Evolutionary conservation across 164 flowering plant species (phyloP).

Genomic region (Chimonanthus praecox): DNA sequence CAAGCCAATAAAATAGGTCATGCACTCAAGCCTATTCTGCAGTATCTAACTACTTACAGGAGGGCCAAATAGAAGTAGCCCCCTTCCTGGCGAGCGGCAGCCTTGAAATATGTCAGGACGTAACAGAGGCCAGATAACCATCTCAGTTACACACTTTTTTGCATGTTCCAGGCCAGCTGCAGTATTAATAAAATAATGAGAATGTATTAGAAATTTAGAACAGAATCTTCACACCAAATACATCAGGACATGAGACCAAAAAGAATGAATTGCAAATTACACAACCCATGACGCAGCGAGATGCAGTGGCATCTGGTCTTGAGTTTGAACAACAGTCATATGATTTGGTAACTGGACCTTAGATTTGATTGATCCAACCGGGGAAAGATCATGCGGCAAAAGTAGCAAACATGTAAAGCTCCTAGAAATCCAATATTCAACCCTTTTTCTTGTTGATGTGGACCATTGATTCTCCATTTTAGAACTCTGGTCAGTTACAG

Average conservation of each 20-base stretch:
- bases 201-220: neutral
- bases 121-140: conserved; percentile 98
- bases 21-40: neutral
- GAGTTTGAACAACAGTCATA: neutral
- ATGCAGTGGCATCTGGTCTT: neutral
- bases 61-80: conserved; percentile 98
- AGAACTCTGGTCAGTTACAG: neutral
- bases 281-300: neutral
- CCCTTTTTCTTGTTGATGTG: neutral
- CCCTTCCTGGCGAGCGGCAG: conserved; percentile 98
- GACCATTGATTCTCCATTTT: neutral
- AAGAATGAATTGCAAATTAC: neutral
- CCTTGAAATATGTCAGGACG: conserved; percentile 99
- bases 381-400: neutral
- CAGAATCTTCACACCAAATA: neutral
- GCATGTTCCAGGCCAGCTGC: conserved; percentile 99
- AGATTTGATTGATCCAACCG: neutral
- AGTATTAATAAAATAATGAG: conserved; percentile 9
- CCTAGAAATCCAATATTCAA: neutral
- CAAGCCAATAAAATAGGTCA: neutral
- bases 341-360: neutral
- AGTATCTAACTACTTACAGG: conserved; percentile 54
- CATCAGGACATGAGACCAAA: neutral
- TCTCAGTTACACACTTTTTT: conserved; percentile 96
- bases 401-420: neutral